phyloP scores from a whole-genome alignment of 2,329 filamentous ascomycete species.

The Paecilomyces sp. region DNA sequence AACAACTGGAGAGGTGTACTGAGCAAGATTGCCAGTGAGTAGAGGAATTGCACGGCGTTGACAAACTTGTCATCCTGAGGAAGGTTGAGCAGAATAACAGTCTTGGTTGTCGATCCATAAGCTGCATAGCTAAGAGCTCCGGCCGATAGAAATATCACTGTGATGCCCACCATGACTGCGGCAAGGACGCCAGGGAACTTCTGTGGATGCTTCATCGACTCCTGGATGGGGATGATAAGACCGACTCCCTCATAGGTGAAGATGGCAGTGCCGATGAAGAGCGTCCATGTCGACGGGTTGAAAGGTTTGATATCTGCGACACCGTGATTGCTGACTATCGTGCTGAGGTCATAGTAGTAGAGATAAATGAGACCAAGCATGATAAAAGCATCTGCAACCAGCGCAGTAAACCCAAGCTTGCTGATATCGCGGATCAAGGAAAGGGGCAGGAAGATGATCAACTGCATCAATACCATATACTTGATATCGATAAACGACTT shows the following conservation, averaged over 20 bases:
- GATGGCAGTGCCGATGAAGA: slow-evolving; percentile 97
- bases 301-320: slow-evolving; percentile 83
- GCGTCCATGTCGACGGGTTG: slow-evolving; percentile 86
- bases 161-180: slow-evolving; percentile 91
- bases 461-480: slow-evolving; percentile 86
- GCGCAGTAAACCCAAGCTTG: slow-evolving; percentile 89
- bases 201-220: slow-evolving; percentile 84
- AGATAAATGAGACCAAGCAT: slow-evolving; percentile 85
- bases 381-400: slow-evolving; percentile 92
- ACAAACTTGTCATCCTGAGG: slow-evolving; percentile 93
- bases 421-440: slow-evolving; percentile 93
- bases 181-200: slow-evolving; percentile 88
- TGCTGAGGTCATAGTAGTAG: slow-evolving; percentile 90
- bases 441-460: slow-evolving; percentile 89
- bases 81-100: slow-evolving; percentile 90
- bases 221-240: slow-evolving; percentile 95
- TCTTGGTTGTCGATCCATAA: slow-evolving; percentile 91
- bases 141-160: slow-evolving; percentile 80
- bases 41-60: slow-evolving; percentile 92
- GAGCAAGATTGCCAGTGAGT: slow-evolving; percentile 93
- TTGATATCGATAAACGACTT: slow-evolving; percentile 78
- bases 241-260: slow-evolving; percentile 99
- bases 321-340: slow-evolving; percentile 65
- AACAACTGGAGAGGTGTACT: slow-evolving; percentile 96
- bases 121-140: slow-evolving; percentile 93